Evolutionary conservation across 257 asterid species (phyloP), one percentile per base, ranked within the genome.

Genomic region (Plectranthus barbatus): DNA sequence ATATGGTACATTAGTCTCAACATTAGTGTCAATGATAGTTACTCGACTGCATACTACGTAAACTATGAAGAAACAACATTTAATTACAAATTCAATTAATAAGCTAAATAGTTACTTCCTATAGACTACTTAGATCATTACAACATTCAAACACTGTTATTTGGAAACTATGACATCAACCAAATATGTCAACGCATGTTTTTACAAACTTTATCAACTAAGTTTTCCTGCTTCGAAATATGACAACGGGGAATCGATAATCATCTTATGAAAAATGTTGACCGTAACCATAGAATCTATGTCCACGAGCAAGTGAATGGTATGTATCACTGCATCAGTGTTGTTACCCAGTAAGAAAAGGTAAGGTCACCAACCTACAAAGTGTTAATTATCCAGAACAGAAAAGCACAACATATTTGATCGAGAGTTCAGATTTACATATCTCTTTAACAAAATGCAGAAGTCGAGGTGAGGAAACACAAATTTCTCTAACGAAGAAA

Each of bases 381-480:
- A 29, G 5, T 20, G 33, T 42, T 12, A 24, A 19, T 23, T 8
- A 46, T 34, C 19, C 11, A 42, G 33, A 47, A 19, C 11, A 42
- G 33, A 47, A 19, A 41, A 52, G 15, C 45, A 45, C 3, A 44
- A n/a, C 17, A 36, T 12, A 14, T 9, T 21, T 50, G 54, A n/a
- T 51, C 51, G 26, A 53, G 55, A 50, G 14, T 45, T 66, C 59
- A 51, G 52, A 65, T 52, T 42, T 10, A 45, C 59, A 39, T 12
- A 58, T 18, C 17, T 37, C 4, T 31, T 21, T 0, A 36, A 42
- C 6, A 51, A 66, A 7, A 40, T 19, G 9, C 23, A 19, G 57
- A 49, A 13, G 24, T 60, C 55, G 46, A 73, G 73, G 66, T 23
- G 24, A 37, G 65, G 18, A 45, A 37, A 60, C 49, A 14, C 8